Conservation (phyloP, 1,284 basidiomycete species). For the Austropuccinia psidii region DNA sequence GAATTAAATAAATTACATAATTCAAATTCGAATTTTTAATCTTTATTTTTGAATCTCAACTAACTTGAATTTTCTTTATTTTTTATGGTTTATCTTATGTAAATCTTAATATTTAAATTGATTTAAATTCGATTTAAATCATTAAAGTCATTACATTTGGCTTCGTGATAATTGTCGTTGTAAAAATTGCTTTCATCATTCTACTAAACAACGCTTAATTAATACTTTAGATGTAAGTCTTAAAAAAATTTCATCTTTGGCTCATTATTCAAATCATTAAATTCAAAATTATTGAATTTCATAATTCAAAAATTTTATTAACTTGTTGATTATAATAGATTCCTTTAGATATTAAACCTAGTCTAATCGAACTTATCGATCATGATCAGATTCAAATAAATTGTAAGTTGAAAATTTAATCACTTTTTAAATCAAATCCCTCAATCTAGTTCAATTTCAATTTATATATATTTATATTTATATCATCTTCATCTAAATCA, state of each 20-base stretch:
- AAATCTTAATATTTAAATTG: too few relatives aligned
- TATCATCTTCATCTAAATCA: background rate
- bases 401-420: background rate
- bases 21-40: too few relatives aligned
- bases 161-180: conserved; percentile 83
- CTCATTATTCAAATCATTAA: background rate
- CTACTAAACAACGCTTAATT: conserved; percentile 81
- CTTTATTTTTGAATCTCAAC: too few relatives aligned
- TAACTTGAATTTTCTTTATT: too few relatives aligned
- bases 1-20: too few relatives aligned
- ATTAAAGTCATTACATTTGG: conserved; percentile 68
- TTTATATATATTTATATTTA: background rate
- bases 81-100: too few relatives aligned
- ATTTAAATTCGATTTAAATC: too few relatives aligned
- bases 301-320: background rate
- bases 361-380: background rate
- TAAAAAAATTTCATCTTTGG: background rate
- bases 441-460: background rate
- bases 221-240: conserved; percentile 67
- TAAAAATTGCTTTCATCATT: conserved; percentile 71
- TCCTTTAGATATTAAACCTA: conserved; percentile 26
- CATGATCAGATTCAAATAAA: background rate
- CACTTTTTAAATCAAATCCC: background rate
- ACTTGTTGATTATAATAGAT: background rate
- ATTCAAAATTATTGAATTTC: background rate